Percentiles rank a stretch among this genome's conserved stretches.
Evolutionary conservation across 345 rosid species (phyloP).

Genomic region (Lepidium didymum): DNA sequence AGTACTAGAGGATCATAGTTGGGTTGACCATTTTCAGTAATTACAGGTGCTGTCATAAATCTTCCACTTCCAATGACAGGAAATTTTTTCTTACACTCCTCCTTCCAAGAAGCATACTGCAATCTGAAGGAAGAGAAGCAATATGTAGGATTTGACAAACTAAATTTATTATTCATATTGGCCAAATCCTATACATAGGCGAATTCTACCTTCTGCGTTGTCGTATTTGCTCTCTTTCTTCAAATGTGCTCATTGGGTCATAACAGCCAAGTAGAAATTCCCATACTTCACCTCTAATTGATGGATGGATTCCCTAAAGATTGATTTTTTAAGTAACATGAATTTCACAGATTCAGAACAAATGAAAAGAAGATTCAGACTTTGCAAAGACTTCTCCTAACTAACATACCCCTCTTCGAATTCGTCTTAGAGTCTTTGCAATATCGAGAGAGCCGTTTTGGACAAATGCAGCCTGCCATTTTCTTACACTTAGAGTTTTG

Average conservation of each 20-base stretch:
- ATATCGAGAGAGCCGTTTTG: constrained; percentile 77
- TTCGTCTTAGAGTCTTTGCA: constrained; percentile 73
- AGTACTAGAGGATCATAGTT: constrained; percentile 78
- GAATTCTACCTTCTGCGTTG: constrained; percentile 59
- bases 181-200: not conserved
- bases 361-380: not conserved
- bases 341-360: not conserved
- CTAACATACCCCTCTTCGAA: constrained; percentile 76
- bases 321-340: not conserved
- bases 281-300: constrained; percentile 99
- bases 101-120: constrained; percentile 74
- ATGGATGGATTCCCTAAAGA: constrained; percentile 86
- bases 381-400: not conserved
- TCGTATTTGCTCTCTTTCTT: constrained; percentile 73
- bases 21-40: constrained; percentile 75
- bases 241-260: constrained; percentile 78
- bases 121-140: constrained; percentile 38
- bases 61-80: constrained; percentile 86
- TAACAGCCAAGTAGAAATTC: constrained; percentile 92
- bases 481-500: constrained; percentile 81
- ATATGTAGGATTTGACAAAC: not conserved
- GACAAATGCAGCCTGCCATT: constrained; percentile 85
- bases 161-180: not conserved
- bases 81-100: constrained; percentile 61
- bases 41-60: constrained; percentile 79